These are phyloP conservation scores for Carex myosuroides DNA, from an alignment of 176 grass and related monocot species.

Conservation along the genomic window DNA sequence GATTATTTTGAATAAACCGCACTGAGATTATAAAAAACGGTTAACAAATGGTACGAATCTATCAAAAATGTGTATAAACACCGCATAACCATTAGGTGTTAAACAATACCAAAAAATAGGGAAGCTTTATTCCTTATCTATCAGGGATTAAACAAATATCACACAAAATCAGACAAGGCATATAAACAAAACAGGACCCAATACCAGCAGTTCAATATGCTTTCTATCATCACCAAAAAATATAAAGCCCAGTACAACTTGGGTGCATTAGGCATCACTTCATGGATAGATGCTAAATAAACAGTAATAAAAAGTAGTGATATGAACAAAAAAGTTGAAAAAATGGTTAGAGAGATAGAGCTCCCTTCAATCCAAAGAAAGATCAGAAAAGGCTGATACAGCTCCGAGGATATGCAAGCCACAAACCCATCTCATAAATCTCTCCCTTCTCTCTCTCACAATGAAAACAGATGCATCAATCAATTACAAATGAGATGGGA, in stretches of 20 bases:
- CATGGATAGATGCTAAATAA: neutral
- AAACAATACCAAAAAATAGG: too few species aligned
- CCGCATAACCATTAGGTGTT: too few species aligned
- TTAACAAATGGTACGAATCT: too few species aligned
- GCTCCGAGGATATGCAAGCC: conserved; percentile 84
- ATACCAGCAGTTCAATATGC: neutral
- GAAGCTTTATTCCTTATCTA: too few species aligned
- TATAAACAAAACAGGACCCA: neutral
- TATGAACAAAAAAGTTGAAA: neutral
- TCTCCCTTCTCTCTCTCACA: neutral
- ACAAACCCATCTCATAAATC: conserved; percentile 49
- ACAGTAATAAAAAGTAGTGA: too few species aligned
- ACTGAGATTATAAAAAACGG: too few species aligned
- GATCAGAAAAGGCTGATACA: conserved; percentile 34
- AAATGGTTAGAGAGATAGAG: conserved; percentile 43
- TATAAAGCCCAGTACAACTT: neutral
- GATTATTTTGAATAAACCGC: too few species aligned
- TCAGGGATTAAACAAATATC: neutral
- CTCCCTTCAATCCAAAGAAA: conserved; percentile 96
- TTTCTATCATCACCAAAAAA: neutral
- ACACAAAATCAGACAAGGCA: neutral
- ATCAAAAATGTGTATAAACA: too few species aligned
- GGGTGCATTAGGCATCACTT: neutral
- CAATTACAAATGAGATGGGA: conserved; percentile 30
- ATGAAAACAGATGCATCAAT: neutral